Conservation (phyloP, 345 rosid species). For the Brassica juncea region DNA sequence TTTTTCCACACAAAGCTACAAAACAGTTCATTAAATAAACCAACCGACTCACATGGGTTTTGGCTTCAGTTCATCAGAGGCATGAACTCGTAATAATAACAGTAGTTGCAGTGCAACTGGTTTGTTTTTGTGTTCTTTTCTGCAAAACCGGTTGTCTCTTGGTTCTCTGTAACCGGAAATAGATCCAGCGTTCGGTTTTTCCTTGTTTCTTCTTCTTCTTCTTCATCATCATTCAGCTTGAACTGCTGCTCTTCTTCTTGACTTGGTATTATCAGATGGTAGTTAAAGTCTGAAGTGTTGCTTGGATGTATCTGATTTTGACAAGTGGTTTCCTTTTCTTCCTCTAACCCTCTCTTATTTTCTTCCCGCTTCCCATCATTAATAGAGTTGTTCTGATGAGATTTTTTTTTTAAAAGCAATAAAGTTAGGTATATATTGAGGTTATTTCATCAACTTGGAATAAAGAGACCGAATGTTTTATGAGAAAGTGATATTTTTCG, state of each 20-base stretch:
- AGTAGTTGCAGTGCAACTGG: slow-evolving; percentile 30
- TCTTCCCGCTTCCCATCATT: slow-evolving; percentile 36
- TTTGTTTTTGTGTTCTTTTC: slow-evolving; percentile 37
- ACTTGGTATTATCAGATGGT: slow-evolving; percentile 16
- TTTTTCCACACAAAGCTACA: slow-evolving; percentile 3
- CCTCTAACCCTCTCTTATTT: slow-evolving; percentile 34
- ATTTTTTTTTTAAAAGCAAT: neutral
- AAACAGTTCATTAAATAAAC: slow-evolving; percentile 23
- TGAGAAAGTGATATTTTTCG: slow-evolving; percentile 4
- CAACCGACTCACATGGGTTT: slow-evolving; percentile 45
- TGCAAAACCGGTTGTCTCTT: slow-evolving; percentile 31
- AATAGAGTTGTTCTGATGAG: neutral
- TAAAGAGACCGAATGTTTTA: neutral
- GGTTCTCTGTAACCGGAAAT: slow-evolving; percentile 45
- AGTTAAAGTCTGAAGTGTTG: slow-evolving; percentile 8
- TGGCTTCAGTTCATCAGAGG: slow-evolving; percentile 54
- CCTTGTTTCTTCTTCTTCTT: slow-evolving; percentile 22
- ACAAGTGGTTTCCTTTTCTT: slow-evolving; percentile 22
- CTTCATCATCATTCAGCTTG: slow-evolving; percentile 1
- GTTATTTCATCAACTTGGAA: neutral
- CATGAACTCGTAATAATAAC: slow-evolving; percentile 59
- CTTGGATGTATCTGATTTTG: slow-evolving; percentile 5
- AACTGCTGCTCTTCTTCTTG: slow-evolving; percentile 23
- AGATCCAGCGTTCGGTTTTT: slow-evolving; percentile 52
- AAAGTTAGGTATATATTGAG: neutral